Evolutionary conservation across 805 yeast species (phyloP), one percentile per base, ranked within the genome.

Genomic region (Hanseniaspora nectarophila): DNA sequence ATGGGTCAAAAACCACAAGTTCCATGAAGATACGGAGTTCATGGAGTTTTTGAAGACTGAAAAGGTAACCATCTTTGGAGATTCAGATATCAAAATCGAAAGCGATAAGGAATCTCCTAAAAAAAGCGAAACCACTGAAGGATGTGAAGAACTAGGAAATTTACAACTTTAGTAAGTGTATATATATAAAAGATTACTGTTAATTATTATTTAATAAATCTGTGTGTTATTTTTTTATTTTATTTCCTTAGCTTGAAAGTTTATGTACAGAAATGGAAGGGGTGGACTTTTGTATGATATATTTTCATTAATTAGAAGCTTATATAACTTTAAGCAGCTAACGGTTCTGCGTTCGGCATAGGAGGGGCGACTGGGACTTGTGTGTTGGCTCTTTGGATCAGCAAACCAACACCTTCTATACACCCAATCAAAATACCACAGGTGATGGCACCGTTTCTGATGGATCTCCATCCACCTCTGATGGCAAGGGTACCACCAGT

Each of bases 391-490:
- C 97, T 80, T 68, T 84, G 94, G 76, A 90, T 79, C 80, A 89
- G 85, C 76, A 90, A 78, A 64, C 97, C 97, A 48, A 87, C 97
- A 76, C 98, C 98, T 73, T 92, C 98, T 62, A 92, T 85, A 49
- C 87, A 92, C 64, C 96, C 98, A 64, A 92, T 75, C 60, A 92
- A 78, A 75, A 95, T 85, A 33, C 95, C 97, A 80, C 98, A 92
- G 29, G 95, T 85, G 60, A 92, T 88, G 60, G 97, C 97, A 56
- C 95, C 84, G 69, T 88, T 90, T 71, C 97, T 78, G 48, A 95
- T 85, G 68, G 90, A 96, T 72, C 80, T 85, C 89, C 95, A 87
- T 51, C 98, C 98, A 64, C 98, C 98, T 80, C 98, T 87, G 60
- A 92, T 80, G 56, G 97, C 98, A 60, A 92, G 74, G 21, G 97